phyloP scores from a whole-genome alignment of 768 basidiomycete species.

The Rhizopogon sp. region DNA sequence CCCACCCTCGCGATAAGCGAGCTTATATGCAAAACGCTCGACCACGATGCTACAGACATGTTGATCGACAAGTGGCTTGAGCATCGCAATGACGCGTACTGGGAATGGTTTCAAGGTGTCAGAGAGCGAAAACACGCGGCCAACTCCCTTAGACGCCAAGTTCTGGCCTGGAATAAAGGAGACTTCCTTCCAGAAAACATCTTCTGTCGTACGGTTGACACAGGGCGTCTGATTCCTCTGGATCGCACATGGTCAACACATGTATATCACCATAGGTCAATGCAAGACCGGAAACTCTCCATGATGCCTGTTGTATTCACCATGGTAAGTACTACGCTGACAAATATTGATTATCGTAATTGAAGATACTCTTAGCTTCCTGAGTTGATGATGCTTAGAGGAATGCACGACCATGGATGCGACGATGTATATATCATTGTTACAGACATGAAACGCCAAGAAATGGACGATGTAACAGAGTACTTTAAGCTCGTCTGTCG shows the following conservation, averaged over 20 bases:
- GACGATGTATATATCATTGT: slow-evolving; percentile 78
- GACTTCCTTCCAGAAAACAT: slow-evolving; percentile 77
- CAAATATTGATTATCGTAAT: neutral
- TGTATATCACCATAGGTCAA: slow-evolving; percentile 72
- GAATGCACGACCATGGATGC: slow-evolving; percentile 77
- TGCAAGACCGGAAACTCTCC: slow-evolving; percentile 64
- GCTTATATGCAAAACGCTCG: slow-evolving; percentile 73
- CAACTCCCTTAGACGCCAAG: slow-evolving; percentile 44
- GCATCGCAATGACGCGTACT: slow-evolving; percentile 69
- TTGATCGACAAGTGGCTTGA: slow-evolving; percentile 85
- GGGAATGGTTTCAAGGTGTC: slow-evolving; percentile 71
- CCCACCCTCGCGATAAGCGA: slow-evolving; percentile 71
- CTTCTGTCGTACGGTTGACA: slow-evolving; percentile 76
- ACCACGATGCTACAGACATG: slow-evolving; percentile 70
- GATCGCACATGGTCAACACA: slow-evolving; percentile 82
- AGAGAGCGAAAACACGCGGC: slow-evolving; percentile 61
- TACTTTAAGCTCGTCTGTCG: slow-evolving; percentile 75
- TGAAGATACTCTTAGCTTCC: slow-evolving; percentile 45
- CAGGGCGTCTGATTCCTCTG: slow-evolving; percentile 70
- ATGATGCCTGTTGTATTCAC: slow-evolving; percentile 83
- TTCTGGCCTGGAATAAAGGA: slow-evolving; percentile 55
- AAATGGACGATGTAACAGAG: slow-evolving; percentile 77
- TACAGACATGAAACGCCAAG: slow-evolving; percentile 71
- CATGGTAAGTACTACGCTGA: slow-evolving; percentile 44
- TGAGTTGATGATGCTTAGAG: slow-evolving; percentile 73